A percentile compares a stretch with the other conserved stretches of the same genome.
Conservation (phyloP, 768 basidiomycete species). For the Peribolospora kevripleyi region DNA sequence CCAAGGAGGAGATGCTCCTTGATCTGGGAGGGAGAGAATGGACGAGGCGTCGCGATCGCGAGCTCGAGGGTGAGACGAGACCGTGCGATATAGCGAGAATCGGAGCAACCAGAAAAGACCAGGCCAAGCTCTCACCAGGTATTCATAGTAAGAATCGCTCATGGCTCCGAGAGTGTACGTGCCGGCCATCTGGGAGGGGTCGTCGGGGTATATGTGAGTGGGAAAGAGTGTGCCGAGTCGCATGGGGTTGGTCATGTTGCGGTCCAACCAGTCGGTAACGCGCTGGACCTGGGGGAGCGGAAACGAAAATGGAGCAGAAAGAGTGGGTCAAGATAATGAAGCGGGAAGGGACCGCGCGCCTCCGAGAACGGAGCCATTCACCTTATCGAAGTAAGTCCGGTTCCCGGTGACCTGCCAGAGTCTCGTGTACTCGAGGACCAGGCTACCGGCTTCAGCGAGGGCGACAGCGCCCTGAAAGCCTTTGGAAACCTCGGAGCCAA, state of each 20-base stretch:
- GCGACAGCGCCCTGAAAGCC: constrained; percentile 10
- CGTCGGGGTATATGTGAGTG: neutral
- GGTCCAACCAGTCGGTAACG: constrained; percentile 19
- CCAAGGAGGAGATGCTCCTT: constrained; percentile 22
- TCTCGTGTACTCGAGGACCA: constrained; percentile 22
- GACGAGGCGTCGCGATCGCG: too few relatives aligned
- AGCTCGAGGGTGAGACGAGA: too few relatives aligned
- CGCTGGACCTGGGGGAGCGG: constrained; percentile 15
- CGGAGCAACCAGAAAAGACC: neutral
- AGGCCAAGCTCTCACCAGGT: neutral
- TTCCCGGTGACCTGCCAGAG: constrained; percentile 21
- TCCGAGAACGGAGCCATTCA: neutral
- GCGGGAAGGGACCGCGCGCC: neutral
- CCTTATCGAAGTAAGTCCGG: constrained; percentile 19
- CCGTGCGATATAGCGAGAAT: neutral
- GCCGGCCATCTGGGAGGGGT: constrained; percentile 11
- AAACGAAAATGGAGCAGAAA: neutral
- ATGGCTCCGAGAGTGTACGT: constrained; percentile 20
- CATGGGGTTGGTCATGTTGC: neutral
- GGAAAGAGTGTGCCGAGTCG: neutral
- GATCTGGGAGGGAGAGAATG: constrained; percentile 17
- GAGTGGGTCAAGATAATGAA: neutral
- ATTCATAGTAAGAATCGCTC: constrained; percentile 14
- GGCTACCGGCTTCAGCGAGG: constrained; percentile 20
- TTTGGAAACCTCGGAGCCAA: constrained; percentile 11